phyloP scores from a whole-genome alignment of 208 protist genomes.

The Acanthamoeba castellanii region DNA sequence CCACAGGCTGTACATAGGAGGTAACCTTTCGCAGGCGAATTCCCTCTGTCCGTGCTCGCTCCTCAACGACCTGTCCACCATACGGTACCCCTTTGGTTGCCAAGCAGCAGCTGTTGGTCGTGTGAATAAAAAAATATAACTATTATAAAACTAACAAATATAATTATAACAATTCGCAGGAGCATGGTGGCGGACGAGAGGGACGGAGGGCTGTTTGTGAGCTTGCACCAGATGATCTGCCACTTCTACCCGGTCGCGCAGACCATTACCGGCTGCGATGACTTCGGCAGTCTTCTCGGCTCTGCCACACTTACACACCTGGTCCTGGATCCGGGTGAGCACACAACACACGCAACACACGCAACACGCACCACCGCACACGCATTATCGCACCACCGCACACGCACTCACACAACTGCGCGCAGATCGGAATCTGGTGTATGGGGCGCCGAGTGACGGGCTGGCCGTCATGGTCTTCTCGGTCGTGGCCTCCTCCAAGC shows the following conservation, averaged over 20 bases:
- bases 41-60: constrained; percentile 7
- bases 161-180: neutral
- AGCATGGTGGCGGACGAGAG: neutral
- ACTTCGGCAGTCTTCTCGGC: neutral
- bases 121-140: too few relatives aligned
- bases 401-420: too few relatives aligned
- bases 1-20: neutral
- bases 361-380: neutral
- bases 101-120: too few relatives aligned
- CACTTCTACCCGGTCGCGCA: neutral
- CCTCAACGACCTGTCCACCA: neutral
- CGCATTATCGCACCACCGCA: neutral
- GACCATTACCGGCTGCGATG: neutral
- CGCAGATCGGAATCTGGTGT: neutral
- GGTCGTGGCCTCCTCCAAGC: neutral
- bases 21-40: neutral
- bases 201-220: neutral
- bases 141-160: too few relatives aligned
- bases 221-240: neutral
- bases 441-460: neutral
- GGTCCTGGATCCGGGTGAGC: neutral
- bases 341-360: neutral
- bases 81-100: too few relatives aligned
- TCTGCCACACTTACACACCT: neutral
- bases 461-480: neutral